These are phyloP conservation scores for Ophiocordyceps sinensis DNA, from an alignment of 2,329 filamentous ascomycete species.

Conservation along the genomic window DNA sequence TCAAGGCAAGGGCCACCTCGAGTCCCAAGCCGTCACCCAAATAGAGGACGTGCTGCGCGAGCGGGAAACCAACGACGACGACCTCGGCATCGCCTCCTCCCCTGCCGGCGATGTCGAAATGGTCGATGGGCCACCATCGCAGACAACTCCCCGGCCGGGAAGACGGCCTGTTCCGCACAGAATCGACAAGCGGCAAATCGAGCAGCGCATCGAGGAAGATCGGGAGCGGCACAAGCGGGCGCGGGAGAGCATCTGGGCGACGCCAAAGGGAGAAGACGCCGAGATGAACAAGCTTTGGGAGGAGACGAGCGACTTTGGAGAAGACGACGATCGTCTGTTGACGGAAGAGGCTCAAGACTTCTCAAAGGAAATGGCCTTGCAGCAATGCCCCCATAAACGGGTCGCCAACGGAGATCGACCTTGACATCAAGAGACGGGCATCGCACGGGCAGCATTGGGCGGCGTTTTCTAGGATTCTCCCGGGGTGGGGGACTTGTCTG, in stretches of 20 bases:
- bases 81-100: slow-evolving; percentile 37
- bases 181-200: slow-evolving; percentile 76
- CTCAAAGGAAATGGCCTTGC: slow-evolving; percentile 24
- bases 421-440: slow-evolving; percentile 4
- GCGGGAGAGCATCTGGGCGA: slow-evolving; percentile 86
- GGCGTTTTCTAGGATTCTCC: slow-evolving; percentile 12
- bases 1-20: slow-evolving; percentile 56
- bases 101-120: slow-evolving; percentile 29
- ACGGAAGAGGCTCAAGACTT: slow-evolving; percentile 54
- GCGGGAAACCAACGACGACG: slow-evolving; percentile 50
- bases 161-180: slow-evolving; percentile 20
- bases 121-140: slow-evolving; percentile 25
- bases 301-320: slow-evolving; percentile 71
- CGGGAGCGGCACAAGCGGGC: slow-evolving; percentile 85
- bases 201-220: slow-evolving; percentile 95
- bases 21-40: slow-evolving; percentile 59
- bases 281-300: slow-evolving; percentile 79
- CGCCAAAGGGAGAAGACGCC: slow-evolving; percentile 43
- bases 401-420: slow-evolving; percentile 15
- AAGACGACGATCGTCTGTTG: slow-evolving; percentile 69
- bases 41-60: slow-evolving; percentile 75
- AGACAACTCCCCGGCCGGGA: slow-evolving; percentile 21
- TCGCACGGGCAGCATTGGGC: slow-evolving; percentile 6
- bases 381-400: slow-evolving; percentile 24
- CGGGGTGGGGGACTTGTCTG: slow-evolving; percentile 1